Percentiles rank a stretch among this genome's conserved stretches.
phyloP scores from a whole-genome alignment of 441 rosid genomes.

The Lepidium campestre region DNA sequence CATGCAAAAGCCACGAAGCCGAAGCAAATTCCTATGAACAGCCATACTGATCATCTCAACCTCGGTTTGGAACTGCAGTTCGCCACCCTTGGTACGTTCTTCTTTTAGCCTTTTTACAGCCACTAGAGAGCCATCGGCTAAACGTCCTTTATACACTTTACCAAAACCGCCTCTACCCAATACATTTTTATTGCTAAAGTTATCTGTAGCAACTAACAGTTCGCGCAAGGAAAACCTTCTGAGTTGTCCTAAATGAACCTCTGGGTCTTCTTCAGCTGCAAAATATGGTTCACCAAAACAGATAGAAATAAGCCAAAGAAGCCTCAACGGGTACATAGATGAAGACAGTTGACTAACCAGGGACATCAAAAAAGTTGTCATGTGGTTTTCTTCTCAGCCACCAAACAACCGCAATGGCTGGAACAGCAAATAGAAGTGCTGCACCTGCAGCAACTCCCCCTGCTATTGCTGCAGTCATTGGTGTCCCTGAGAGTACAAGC shows the following conservation, averaged over 20 bases:
- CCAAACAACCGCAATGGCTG: conserved; percentile 64
- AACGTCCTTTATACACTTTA: conserved; percentile 84
- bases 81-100: conserved; percentile 82
- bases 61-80: conserved; percentile 85
- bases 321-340: background rate
- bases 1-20: conserved; percentile 91
- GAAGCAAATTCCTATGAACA: conserved; percentile 79
- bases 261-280: conserved; percentile 86
- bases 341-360: conserved; percentile 47
- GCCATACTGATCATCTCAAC: conserved; percentile 94
- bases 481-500: conserved; percentile 31
- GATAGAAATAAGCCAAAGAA: conserved; percentile 17
- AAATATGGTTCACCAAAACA: background rate
- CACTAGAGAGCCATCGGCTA: conserved; percentile 68
- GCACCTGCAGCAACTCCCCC: conserved; percentile 89
- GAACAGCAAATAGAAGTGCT: conserved; percentile 70
- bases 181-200: conserved; percentile 62
- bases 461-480: conserved; percentile 57
- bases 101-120: conserved; percentile 88
- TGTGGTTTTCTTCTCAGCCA: conserved; percentile 65
- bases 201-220: conserved; percentile 79
- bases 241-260: conserved; percentile 84
- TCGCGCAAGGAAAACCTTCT: conserved; percentile 77
- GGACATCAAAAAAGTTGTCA: conserved; percentile 74
- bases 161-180: conserved; percentile 88